Base-by-base conservation (phyloP, 257 asterid genomes). In the Paulownia fortunei region DNA sequence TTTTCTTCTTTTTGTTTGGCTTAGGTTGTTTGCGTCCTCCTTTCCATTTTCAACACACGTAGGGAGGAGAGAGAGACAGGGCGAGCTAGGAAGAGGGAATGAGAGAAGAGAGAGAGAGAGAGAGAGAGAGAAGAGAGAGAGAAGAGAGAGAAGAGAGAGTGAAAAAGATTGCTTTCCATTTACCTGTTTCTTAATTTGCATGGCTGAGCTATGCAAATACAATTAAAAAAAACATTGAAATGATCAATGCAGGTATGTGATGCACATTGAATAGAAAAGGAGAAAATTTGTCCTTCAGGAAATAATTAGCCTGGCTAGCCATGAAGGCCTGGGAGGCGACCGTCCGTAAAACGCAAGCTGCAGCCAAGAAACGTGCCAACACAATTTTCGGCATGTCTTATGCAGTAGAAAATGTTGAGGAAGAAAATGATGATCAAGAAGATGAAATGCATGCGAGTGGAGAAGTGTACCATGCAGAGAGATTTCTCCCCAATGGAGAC, bases 251-350 rank as follows among this genome's bases (percentile, higher is more conserved):
- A 60, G 73, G 68, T 44, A 71, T 76, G 42, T 52, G 26, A 23
- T 75, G 73, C 26, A 12, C 59, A 73, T 71, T 69, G 59, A 27
- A 1, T 30, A 58, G n/a, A 32, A 44, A 23, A 24, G 26, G 19
- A 64, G 16, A 30, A 54, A 61, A 3, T 11, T 70, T 49, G 41
- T 51, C 56, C n/a, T n/a, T n/a, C n/a, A n/a, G n/a, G n/a, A n/a
- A n/a, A n/a, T n/a, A n/a, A n/a, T n/a, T n/a, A n/a, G n/a, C n/a
- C n/a, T n/a, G n/a, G n/a, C n/a, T 5, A 76, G 86, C 60, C 83
- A 94, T 94, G 98, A 94, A 94, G 94, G 98, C 98, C 19, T 92
- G 97, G 95, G 98, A 94, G 85, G 98, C 98, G 23, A 94, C 98
- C 0, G 94, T 94, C 0, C 88, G 97, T 3, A 92, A 82, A 70